Base-by-base conservation (phyloP, 1,139 yeast genomes). In the Scheffersomyces parashehatae region DNA sequence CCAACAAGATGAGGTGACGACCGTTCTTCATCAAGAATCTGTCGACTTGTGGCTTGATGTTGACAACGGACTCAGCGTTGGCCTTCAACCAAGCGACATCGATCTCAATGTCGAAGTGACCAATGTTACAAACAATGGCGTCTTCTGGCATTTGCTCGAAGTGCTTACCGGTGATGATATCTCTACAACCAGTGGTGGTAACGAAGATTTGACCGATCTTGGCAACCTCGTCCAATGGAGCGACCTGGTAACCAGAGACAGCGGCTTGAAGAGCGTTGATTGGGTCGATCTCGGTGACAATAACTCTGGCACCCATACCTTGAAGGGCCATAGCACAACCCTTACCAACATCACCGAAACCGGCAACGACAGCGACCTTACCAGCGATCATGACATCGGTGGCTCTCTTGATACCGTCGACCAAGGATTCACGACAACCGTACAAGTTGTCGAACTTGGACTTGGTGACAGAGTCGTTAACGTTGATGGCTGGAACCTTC, bases 331-430 rank as follows among this genome's bases (percentile, higher is more conserved):
- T 87, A 69, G 97, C 98, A 82, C 99, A 93, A 75, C 99, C 99
- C 82, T 93, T 93, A 81, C 99, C 99, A 66, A 93, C 99, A 72
- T 93, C 99, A 84, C 99, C 99, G 81, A 85, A 93, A 75, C 99
- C 99, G 53, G 98, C 98, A 64, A 93, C 99, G 61, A 93, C 95
- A 55, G 98, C 96, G 66, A 90, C 95, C 81, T 93, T 93, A 81
- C 99, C 99, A 58, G 98, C 99, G 69, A 93, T 87, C 99, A 93
- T 95, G 63, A 93, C 99, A 68, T 93, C 99, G 67, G 99, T 93
- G 73, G 99, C 99, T 81, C 99, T 90, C 85, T 93, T 95, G 74
- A 93, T 93, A 81, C 99, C 99, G 75, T 93, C 99, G 61, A 93
- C 81, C 65, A 93, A 85, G 56, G 99, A 95, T 82, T 93, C 99